A percentile compares a stretch with the other conserved stretches of the same genome.
Conservation (phyloP, 2,329 filamentous ascomycete genomes). For the Aureobasidium sp. region DNA sequence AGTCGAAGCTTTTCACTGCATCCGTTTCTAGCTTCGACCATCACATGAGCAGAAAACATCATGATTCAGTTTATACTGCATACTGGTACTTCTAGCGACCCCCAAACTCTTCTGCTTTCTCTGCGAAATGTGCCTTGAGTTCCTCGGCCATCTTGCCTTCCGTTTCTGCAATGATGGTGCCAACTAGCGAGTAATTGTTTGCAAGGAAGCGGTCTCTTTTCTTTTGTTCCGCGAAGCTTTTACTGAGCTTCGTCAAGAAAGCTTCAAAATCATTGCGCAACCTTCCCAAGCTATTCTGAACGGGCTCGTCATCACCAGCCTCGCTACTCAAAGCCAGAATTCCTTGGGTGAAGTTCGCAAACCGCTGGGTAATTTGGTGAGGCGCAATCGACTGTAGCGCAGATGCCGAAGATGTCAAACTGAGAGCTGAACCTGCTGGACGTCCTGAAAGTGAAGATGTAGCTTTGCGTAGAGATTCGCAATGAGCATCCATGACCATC, state of each 20-base stretch:
- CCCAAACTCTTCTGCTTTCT: conserved; percentile 38
- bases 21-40: neutral
- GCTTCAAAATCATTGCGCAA: conserved; percentile 75
- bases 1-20: neutral
- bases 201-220: conserved; percentile 84
- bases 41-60: neutral
- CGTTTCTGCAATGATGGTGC: conserved; percentile 74
- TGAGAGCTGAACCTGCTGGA: conserved; percentile 47
- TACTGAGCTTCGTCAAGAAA: conserved; percentile 71
- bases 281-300: conserved; percentile 70
- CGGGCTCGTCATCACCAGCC: conserved; percentile 88
- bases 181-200: conserved; percentile 93
- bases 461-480: conserved; percentile 68
- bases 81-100: neutral
- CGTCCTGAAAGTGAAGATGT: conserved; percentile 43
- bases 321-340: conserved; percentile 79
- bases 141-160: conserved; percentile 67
- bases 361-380: conserved; percentile 88
- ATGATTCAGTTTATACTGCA: neutral
- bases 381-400: conserved; percentile 69
- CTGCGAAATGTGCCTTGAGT: conserved; percentile 68
- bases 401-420: conserved; percentile 49
- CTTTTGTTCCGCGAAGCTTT: conserved; percentile 66
- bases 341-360: conserved; percentile 83
- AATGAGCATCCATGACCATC: conserved; percentile 86